A percentile compares a stretch with the other conserved stretches of the same genome.
Evolutionary conservation across 371 early-diverging fungal species (phyloP).

Genomic region (Mortierella sp.): DNA sequence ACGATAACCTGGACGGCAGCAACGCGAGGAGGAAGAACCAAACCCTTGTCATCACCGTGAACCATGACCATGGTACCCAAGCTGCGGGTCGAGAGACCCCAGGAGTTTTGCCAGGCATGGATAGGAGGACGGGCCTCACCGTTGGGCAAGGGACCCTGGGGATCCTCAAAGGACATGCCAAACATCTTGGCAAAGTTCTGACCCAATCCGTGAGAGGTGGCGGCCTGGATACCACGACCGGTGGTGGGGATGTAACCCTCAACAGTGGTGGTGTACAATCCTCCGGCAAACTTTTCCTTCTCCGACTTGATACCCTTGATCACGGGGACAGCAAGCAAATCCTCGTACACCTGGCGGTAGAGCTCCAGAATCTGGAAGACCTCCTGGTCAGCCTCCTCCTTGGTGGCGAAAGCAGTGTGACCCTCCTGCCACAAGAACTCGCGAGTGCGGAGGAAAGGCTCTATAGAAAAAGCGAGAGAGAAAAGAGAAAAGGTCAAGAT

Average conservation of each 20-base stretch:
- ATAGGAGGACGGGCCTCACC: constrained; percentile 68
- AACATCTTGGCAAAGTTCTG: constrained; percentile 99
- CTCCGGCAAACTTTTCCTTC: constrained; percentile 99
- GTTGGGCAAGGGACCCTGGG: constrained; percentile 58
- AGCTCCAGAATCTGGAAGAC: constrained; percentile 94
- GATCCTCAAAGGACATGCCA: constrained; percentile 85
- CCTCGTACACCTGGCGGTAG: constrained; percentile 97
- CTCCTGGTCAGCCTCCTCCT: constrained; percentile 94
- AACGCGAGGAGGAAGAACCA: constrained; percentile 98
- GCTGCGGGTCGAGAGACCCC: constrained; percentile 99
- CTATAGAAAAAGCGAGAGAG: constrained; percentile 45
- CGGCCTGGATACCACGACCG: constrained; percentile 99
- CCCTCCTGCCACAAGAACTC: constrained; percentile 99
- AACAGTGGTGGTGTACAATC: constrained; percentile 98
- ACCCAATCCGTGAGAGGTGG: constrained; percentile 99
- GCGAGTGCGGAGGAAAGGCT: constrained; percentile 99
- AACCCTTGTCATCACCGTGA: constrained; percentile 99
- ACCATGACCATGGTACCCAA: constrained; percentile 99
- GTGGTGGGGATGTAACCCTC: constrained; percentile 99
- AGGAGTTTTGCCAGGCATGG: constrained; percentile 99
- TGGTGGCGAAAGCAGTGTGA: constrained; percentile 97
- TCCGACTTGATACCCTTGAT: constrained; percentile 99
- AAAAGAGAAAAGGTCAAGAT: constrained; percentile 11
- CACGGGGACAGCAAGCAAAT: constrained; percentile 99
- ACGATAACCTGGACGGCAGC: constrained; percentile 95